Percentiles rank a stretch among this genome's conserved stretches.
phyloP scores from a whole-genome alignment of 768 basidiomycete species.

The Gloeostereum incarnatum region DNA sequence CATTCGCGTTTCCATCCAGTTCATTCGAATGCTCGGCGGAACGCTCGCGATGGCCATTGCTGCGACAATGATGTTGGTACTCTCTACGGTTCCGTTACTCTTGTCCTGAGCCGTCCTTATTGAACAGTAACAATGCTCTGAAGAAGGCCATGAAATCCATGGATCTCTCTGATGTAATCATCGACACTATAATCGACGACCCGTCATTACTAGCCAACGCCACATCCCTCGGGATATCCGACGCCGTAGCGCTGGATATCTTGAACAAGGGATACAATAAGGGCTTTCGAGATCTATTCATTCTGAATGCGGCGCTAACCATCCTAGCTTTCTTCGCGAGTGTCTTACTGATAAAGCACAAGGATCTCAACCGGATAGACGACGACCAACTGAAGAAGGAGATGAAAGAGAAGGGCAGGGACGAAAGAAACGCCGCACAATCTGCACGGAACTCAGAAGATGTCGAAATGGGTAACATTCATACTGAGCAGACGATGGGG shows the following conservation, averaged over 20 bases:
- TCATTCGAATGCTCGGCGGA: constrained; percentile 62
- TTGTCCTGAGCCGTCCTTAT: not conserved
- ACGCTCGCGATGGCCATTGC: constrained; percentile 58
- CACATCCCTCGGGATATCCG: constrained; percentile 23
- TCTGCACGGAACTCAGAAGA: too few species aligned
- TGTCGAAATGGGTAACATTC: too few species aligned
- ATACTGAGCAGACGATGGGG: too few species aligned
- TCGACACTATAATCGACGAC: constrained; percentile 38
- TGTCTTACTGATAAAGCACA: constrained; percentile 51
- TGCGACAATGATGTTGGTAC: constrained; percentile 43
- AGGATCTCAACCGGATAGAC: constrained; percentile 48
- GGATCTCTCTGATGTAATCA: constrained; percentile 23
- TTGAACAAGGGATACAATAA: constrained; percentile 40
- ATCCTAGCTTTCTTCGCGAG: constrained; percentile 46
- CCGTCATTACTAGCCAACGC: constrained; percentile 28
- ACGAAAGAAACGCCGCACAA: too few species aligned
- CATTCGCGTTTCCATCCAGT: constrained; percentile 24
- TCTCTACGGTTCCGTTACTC: not conserved
- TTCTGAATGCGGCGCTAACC: constrained; percentile 48
- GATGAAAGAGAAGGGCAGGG: too few species aligned
- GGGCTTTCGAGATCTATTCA: constrained; percentile 53
- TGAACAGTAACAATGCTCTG: constrained; percentile 35
- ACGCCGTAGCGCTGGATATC: constrained; percentile 25
- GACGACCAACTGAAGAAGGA: constrained; percentile 38
- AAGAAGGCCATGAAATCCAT: constrained; percentile 28